Conservation (phyloP, 805 yeast genomes). For the Scheffersomyces coipomensis region DNA sequence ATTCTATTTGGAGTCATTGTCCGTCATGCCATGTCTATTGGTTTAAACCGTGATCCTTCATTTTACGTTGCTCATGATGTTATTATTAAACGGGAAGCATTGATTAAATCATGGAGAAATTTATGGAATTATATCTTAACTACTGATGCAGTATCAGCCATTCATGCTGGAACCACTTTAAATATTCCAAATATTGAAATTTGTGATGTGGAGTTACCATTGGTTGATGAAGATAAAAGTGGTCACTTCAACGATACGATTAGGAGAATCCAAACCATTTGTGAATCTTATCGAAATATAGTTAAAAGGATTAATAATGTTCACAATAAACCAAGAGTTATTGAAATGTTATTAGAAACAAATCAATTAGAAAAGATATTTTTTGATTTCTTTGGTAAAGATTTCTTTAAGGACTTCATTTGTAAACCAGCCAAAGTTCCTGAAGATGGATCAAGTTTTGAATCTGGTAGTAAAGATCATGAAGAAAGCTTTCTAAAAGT, state of each 20-base stretch:
- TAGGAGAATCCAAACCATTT: slow-evolving; percentile 15
- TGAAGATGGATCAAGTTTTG: slow-evolving; percentile 10
- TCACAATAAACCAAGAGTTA: slow-evolving; percentile 27
- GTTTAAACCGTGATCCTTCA: slow-evolving; percentile 40
- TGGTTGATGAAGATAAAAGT: slow-evolving; percentile 8
- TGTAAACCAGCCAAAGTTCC: slow-evolving; percentile 27
- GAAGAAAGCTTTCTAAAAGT: slow-evolving; percentile 33
- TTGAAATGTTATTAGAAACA: slow-evolving; percentile 34
- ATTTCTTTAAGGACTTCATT: slow-evolving; percentile 37
- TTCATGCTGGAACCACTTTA: slow-evolving; percentile 31
- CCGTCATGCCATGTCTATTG: slow-evolving; percentile 39
- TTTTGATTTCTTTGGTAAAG: slow-evolving; percentile 37
- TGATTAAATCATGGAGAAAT: slow-evolving; percentile 32
- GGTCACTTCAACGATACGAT: slow-evolving; percentile 13
- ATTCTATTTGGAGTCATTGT: slow-evolving; percentile 35
- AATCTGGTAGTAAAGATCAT: slow-evolving; percentile 18
- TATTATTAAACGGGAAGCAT: slow-evolving; percentile 24
- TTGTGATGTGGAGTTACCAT: slow-evolving; percentile 33
- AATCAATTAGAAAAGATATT: slow-evolving; percentile 34
- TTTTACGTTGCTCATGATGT: slow-evolving; percentile 25
- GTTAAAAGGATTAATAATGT: slow-evolving; percentile 25
- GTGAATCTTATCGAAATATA: slow-evolving; percentile 28
- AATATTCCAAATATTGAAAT: slow-evolving; percentile 24
- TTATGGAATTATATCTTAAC: slow-evolving; percentile 32
- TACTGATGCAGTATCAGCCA: slow-evolving; percentile 30